Evolutionary conservation across 768 basidiomycete genomes (phyloP).

Genomic region (Lactifluus echinatus): DNA sequence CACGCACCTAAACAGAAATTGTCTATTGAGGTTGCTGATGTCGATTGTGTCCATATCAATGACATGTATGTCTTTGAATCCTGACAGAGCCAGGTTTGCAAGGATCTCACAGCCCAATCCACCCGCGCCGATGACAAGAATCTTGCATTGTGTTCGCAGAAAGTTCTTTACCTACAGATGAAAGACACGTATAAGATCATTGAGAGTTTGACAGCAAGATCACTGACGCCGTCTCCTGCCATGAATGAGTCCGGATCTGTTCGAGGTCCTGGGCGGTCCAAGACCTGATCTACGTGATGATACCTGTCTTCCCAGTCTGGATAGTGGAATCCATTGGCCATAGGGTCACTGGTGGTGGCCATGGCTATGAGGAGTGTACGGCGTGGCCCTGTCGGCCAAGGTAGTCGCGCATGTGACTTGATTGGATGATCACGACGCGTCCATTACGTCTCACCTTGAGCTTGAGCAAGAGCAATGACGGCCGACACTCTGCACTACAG

Average conservation of each 20-base stretch:
- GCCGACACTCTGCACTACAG: slow-evolving; percentile 44
- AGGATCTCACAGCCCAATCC: slow-evolving; percentile 97
- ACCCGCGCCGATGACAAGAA: slow-evolving; percentile 96
- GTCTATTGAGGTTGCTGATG: slow-evolving; percentile 96
- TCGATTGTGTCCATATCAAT: slow-evolving; percentile 99
- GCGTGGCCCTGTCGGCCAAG: too few species aligned
- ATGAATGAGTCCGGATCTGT: slow-evolving; percentile 69
- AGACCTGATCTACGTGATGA: slow-evolving; percentile 76
- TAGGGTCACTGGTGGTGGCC: neutral
- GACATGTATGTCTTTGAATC: slow-evolving; percentile 97
- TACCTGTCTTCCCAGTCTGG: slow-evolving; percentile 58
- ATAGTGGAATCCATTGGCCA: slow-evolving; percentile 31
- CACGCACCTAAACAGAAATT: slow-evolving; percentile 89
- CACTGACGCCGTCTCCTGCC: slow-evolving; percentile 71
- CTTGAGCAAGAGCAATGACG: neutral
- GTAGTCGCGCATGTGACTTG: slow-evolving; percentile 6
- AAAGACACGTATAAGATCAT: neutral
- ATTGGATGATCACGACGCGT: neutral
- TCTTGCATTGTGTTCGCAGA: slow-evolving; percentile 75
- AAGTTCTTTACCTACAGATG: slow-evolving; percentile 72
- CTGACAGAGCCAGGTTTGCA: slow-evolving; percentile 89
- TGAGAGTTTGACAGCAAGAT: neutral
- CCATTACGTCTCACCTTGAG: slow-evolving; percentile 5
- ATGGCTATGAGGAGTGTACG: neutral
- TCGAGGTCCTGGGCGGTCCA: slow-evolving; percentile 81